phyloP scores from a whole-genome alignment of 2,329 filamentous ascomycete species.

The Nemania sp. region DNA sequence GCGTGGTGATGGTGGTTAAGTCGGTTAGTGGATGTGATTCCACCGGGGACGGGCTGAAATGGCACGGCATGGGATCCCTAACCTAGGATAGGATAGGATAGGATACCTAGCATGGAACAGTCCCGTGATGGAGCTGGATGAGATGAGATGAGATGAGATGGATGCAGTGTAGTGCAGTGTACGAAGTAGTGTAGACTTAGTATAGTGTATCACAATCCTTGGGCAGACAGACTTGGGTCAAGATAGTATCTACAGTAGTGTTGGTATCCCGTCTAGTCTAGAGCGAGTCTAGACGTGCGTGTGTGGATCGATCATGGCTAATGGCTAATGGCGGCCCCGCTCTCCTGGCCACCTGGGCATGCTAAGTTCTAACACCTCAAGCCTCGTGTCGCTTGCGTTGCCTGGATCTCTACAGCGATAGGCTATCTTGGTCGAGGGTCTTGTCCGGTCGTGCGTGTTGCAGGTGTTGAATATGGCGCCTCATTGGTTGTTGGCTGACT shows the following conservation, averaged over 20 bases:
- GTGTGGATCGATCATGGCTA: constrained; percentile 22
- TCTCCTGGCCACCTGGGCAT: constrained; percentile 9
- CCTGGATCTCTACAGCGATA: neutral
- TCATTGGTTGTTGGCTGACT: too few relatives aligned
- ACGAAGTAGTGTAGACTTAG: too few relatives aligned
- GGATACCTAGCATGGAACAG: neutral
- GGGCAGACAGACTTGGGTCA: too few relatives aligned
- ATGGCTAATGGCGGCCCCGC: constrained; percentile 26
- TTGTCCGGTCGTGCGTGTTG: too few relatives aligned
- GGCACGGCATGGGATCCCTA: neutral
- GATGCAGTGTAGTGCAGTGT: neutral
- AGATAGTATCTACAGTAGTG: too few relatives aligned
- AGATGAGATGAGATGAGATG: neutral
- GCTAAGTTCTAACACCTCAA: neutral
- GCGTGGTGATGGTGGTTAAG: neutral
- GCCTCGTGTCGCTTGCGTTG: constrained; percentile 2
- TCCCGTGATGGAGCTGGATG: neutral
- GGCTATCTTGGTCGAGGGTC: neutral
- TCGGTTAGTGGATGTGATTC: neutral
- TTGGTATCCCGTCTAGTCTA: too few relatives aligned
- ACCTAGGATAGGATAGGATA: neutral
- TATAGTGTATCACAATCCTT: too few relatives aligned
- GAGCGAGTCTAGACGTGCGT: neutral
- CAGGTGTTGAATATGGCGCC: too few relatives aligned
- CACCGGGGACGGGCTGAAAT: neutral